Base-by-base conservation (phyloP, 31 red algal species). In the Porphyra umbilicalis region DNA sequence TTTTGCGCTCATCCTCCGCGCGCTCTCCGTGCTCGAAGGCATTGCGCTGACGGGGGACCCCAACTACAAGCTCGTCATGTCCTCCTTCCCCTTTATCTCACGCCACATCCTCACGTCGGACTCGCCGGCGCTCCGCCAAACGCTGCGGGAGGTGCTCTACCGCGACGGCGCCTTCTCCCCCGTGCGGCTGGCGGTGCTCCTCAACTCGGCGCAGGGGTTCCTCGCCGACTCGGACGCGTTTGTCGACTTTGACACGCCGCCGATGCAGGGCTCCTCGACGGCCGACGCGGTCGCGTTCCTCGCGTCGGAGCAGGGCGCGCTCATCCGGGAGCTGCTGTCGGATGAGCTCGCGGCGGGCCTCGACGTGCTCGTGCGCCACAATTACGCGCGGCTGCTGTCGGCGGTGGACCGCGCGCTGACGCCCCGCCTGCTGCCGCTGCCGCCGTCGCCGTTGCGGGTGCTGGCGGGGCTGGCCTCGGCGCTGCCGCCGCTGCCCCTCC, bases 31-130 rank as follows among this genome's bases (percentile, higher is more conserved):
- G 33, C 83, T 98, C 25, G 96, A 98, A 42, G 96, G 96, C 34
- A 95, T 98, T 78, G 96, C 96, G 2, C 89, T 98, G 18, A 92
- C 88, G 37, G 96, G 89, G 32, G 90, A 98, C 76, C 96, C 96
- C 0, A 39, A 95, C 6, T 95, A 93, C 79, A 93, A 95, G 76
- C 81, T 98, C 10, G 86, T 98, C 35, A 92, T 95, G 92, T 83
- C 90, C 80, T 86, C 90, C 6, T 91, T 93, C 75, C 96, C 96
- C 9, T 98, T 90, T 67, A 87, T 98, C 32, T 95, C 88, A 31
- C 81, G 88, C 15, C 68, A 88, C 35, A 75, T 96, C 33, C 85
- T 93, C 79, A 90, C 90, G 20, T 75, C 76, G 68, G 87, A 92
- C n/a, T 86, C 86, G 31, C 86, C 84, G 16, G 78, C 86, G 18